Percentiles rank a stretch among this genome's conserved stretches.
Conservation (phyloP, 2,329 filamentous ascomycete species). For the Macroventuria anomochaeta region DNA sequence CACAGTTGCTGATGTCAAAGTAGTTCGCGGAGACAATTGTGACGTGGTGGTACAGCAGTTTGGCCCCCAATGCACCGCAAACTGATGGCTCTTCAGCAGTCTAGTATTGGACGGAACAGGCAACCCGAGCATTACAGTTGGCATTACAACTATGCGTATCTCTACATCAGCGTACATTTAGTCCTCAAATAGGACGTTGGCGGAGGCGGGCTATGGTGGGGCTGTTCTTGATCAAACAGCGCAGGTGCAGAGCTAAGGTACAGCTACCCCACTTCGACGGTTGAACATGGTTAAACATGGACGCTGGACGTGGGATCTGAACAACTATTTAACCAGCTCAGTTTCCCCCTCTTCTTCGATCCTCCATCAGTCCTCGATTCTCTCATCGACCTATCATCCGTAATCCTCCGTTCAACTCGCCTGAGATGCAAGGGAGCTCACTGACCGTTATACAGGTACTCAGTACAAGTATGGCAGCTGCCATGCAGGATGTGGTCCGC, state of each 20-base stretch:
- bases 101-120: not conserved
- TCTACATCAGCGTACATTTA: conserved; percentile 5
- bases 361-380: not conserved
- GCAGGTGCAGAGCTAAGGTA: conserved; percentile 20
- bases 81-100: not conserved
- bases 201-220: conserved; percentile 4
- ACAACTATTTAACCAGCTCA: conserved; percentile 29
- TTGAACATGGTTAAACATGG: conserved; percentile 28
- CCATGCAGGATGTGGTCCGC: conserved; percentile 40
- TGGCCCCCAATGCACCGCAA: too few relatives aligned
- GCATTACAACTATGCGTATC: not conserved
- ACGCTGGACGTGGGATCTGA: conserved; percentile 5
- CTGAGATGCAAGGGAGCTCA: conserved; percentile 6
- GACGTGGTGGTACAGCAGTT: too few relatives aligned
- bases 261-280: conserved; percentile 40
- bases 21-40: too few relatives aligned
- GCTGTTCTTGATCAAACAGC: not conserved
- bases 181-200: conserved; percentile 9
- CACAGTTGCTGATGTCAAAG: too few relatives aligned
- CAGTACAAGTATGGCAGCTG: conserved; percentile 40
- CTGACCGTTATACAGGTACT: conserved; percentile 33
- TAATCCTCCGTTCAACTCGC: conserved; percentile 23
- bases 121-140: not conserved
- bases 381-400: conserved; percentile 18
- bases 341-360: not conserved